Conservation (phyloP, 2,329 filamentous ascomycete species). For the Sclerotinia nivalis region DNA sequence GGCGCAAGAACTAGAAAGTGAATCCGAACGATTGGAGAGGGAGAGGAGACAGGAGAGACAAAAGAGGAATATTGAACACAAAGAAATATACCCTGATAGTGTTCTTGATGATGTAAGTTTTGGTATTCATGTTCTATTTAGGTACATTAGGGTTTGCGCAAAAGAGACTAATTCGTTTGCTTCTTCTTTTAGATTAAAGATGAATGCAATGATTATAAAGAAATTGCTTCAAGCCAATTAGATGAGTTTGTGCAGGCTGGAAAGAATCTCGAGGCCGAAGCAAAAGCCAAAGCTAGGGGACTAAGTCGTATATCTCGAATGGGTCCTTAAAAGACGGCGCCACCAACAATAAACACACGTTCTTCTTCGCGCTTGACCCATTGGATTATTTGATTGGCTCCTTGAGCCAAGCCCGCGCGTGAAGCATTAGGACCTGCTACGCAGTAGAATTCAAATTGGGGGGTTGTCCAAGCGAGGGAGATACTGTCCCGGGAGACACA, state of each 20-base stretch:
- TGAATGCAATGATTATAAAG: background rate
- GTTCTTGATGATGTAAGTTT: slow-evolving; percentile 13
- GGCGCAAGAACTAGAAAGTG: background rate
- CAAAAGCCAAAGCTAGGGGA: background rate
- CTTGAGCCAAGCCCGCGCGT: slow-evolving; percentile 70
- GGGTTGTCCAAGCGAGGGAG: slow-evolving; percentile 87
- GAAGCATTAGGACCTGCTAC: slow-evolving; percentile 77
- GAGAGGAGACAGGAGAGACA: background rate
- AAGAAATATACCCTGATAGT: background rate
- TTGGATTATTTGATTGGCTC: slow-evolving; percentile 84
- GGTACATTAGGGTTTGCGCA: background rate
- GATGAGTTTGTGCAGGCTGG: background rate
- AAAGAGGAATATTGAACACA: background rate
- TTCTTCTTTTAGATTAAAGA: slow-evolving; percentile 9
- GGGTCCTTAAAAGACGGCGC: slow-evolving; percentile 67
- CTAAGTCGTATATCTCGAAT: background rate
- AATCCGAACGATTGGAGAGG: background rate
- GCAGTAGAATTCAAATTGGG: slow-evolving; percentile 90
- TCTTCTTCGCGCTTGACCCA: slow-evolving; percentile 94
- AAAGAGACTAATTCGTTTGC: background rate
- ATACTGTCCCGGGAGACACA: slow-evolving; percentile 72
- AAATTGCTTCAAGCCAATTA: background rate
- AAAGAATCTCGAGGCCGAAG: background rate
- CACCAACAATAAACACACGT: slow-evolving; percentile 92
- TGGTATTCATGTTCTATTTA: background rate